Evolutionary conservation across 2,329 filamentous ascomycete genomes (phyloP), one percentile per base, ranked within the genome.

Genomic region (Madurella mycetomatis): DNA sequence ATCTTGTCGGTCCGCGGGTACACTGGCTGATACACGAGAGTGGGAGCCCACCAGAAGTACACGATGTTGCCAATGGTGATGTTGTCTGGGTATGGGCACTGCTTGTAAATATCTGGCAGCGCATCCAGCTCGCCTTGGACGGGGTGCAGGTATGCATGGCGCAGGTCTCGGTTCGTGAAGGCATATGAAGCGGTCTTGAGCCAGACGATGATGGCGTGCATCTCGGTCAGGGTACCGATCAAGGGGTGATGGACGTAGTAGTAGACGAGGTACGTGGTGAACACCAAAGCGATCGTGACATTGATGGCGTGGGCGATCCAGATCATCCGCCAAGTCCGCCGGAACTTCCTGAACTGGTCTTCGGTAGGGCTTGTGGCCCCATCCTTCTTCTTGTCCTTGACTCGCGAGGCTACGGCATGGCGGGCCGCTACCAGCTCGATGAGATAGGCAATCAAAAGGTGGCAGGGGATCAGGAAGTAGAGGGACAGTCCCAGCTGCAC

Each of bases 11-110:
- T 91, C 42, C 92, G 87, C 17, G 94, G 94, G 69, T 99, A 99
- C 13, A 94, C 90, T 1, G 94, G 94, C 74, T 99, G 94, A 70
- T 99, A 99, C 43, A 97, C 87, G 49, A 99, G 79, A 0, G 94
- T 99, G 0, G 94, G 94, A 0, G 92, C 94, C 85, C 92, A 92
- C 92, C 94, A 97, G 70, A 99, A 99, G 73, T 97, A 99, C 54
- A 83, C 83, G 25, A 99, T 76, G 68, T 97, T 99, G 48, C 79
- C 73, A 62, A 96, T 79, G 2, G 91, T 95, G 70, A 99, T 89
- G 70, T 97, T 99, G 46, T 82, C 73, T 0, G 94, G 94, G 68
- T 99, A 99, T 0, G 92, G 89, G 65, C 91, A 95, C 51, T 82
- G 68, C 12, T 80, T 76, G 74, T 97, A 99, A 19, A 97, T 77